These are phyloP conservation scores for Usnea hakonensis DNA, from an alignment of 495 filamentous ascomycete genomes.

Conservation along the genomic window DNA sequence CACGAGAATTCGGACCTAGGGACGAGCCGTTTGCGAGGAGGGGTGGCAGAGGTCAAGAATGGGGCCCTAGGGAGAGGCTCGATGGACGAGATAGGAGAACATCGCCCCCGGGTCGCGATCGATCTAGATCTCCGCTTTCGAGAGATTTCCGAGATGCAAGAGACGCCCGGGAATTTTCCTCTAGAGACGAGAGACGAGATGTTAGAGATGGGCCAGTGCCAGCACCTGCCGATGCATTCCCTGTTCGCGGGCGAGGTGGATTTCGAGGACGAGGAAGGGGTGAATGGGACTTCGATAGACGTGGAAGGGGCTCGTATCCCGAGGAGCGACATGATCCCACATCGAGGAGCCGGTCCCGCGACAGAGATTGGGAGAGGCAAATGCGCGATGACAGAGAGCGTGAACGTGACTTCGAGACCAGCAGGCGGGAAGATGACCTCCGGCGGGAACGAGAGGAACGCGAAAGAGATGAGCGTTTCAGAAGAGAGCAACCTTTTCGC, in stretches of 20 bases:
- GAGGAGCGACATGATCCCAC: constrained; percentile 56
- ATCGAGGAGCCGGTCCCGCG: constrained; percentile 57
- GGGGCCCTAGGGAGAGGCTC: constrained; percentile 28
- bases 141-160: constrained; percentile 45
- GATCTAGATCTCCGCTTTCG: constrained; percentile 40
- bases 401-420: constrained; percentile 32
- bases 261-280: constrained; percentile 58
- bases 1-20: constrained; percentile 36
- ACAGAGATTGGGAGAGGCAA: constrained; percentile 36
- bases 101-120: constrained; percentile 26
- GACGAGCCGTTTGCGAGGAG: constrained; percentile 37
- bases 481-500: constrained; percentile 41
- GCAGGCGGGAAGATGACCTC: constrained; percentile 40
- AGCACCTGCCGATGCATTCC: constrained; percentile 55
- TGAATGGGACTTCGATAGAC: constrained; percentile 52
- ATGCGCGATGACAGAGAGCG: constrained; percentile 42
- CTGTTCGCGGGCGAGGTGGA: constrained; percentile 45
- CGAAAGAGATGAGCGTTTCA: constrained; percentile 46
- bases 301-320: constrained; percentile 51
- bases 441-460: constrained; percentile 48
- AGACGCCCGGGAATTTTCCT: constrained; percentile 34
- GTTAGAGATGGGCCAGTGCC: constrained; percentile 59
- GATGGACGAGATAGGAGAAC: constrained; percentile 26
- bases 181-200: constrained; percentile 44
- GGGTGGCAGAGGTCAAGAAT: constrained; percentile 28